These are phyloP conservation scores for Leptographium radiaticola DNA, from an alignment of 2,329 filamentous ascomycete species.

Conservation along the genomic window DNA sequence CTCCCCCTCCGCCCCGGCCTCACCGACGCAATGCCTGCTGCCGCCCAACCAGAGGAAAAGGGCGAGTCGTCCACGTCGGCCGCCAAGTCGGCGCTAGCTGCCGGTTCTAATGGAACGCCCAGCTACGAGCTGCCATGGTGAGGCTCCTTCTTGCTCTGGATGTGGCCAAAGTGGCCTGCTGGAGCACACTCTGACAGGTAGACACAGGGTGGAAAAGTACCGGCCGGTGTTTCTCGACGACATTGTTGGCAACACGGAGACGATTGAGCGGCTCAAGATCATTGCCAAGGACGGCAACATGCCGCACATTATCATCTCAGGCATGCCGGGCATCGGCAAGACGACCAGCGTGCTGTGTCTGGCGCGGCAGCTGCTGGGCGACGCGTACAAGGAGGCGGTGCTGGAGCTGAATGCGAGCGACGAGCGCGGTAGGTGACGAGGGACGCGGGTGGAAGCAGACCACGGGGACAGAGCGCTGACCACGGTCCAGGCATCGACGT, in stretches of 20 bases:
- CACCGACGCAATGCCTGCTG: constrained; percentile 27
- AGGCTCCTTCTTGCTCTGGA: constrained; percentile 12
- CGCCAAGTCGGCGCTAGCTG: constrained; percentile 40
- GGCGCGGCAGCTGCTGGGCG: constrained; percentile 78
- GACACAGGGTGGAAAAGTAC: constrained; percentile 89
- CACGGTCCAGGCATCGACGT: constrained; percentile 68
- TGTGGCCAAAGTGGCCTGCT: too few species aligned
- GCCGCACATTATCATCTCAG: constrained; percentile 98
- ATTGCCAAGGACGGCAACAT: constrained; percentile 98
- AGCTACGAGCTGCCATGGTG: constrained; percentile 74
- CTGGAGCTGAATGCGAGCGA: constrained; percentile 93
- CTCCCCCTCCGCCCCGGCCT: neutral
- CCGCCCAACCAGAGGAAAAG: constrained; percentile 33
- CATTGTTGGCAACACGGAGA: constrained; percentile 95
- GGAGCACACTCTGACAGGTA: too few species aligned
- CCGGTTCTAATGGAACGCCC: constrained; percentile 33
- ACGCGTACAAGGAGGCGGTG: constrained; percentile 94
- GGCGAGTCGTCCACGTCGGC: constrained; percentile 49
- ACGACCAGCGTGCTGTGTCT: constrained; percentile 92
- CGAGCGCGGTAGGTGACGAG: constrained; percentile 54
- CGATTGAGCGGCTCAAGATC: constrained; percentile 92
- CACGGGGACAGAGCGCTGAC: neutral
- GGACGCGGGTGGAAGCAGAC: too few species aligned
- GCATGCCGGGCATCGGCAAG: constrained; percentile 98
- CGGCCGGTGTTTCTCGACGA: constrained; percentile 89